Conservation (phyloP, 371 early-diverging fungal genomes). For the Rhizopus arrhizus region DNA sequence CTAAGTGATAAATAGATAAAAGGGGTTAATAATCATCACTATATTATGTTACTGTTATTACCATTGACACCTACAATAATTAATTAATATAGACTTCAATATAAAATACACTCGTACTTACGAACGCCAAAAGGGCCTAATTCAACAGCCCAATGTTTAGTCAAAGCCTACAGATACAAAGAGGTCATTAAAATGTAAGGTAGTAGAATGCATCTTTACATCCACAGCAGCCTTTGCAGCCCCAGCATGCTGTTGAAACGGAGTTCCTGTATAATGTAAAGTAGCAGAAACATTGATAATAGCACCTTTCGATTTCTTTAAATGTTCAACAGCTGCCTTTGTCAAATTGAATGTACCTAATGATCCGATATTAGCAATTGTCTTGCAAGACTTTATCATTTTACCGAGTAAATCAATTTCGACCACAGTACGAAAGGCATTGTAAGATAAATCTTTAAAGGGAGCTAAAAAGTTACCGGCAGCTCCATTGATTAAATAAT, state of each 20-base stretch:
- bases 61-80: conserved; percentile 28
- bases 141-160: conserved; percentile 59
- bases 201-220: conserved; percentile 18
- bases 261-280: conserved; percentile 63
- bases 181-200: not conserved
- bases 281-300: conserved; percentile 73
- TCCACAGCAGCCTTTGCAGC: conserved; percentile 52
- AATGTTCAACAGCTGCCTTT: conserved; percentile 71
- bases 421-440: conserved; percentile 74
- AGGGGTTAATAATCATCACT: not conserved
- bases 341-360: conserved; percentile 72
- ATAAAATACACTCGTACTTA: conserved; percentile 15
- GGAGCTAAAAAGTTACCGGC: conserved; percentile 84
- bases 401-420: conserved; percentile 50
- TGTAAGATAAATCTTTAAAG: conserved; percentile 66
- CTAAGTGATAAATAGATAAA: conserved; percentile 5
- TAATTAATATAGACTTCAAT: not conserved
- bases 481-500: conserved; percentile 63
- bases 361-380: not conserved
- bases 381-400: not conserved
- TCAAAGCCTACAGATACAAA: conserved; percentile 39
- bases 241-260: conserved; percentile 58
- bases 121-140: conserved; percentile 55
- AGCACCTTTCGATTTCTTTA: conserved; percentile 70
- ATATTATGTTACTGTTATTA: conserved; percentile 4